Evolutionary conservation across 148 eudicot genomes (phyloP), one percentile per base, ranked within the genome.

Genomic region (Camellia granthamiana): DNA sequence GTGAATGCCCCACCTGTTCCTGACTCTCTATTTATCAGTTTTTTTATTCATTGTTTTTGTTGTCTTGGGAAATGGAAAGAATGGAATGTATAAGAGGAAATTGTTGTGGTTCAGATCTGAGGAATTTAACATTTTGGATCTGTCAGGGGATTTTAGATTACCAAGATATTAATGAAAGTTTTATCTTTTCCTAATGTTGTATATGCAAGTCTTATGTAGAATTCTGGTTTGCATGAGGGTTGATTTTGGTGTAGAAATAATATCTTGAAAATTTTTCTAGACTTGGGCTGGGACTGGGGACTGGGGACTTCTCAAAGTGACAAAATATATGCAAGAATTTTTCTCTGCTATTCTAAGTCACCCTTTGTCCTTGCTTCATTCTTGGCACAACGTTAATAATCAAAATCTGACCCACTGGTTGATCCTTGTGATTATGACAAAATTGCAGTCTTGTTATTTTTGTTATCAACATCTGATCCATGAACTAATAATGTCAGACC

Each of bases 401-500:
- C 38, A 0, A 61, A 16, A 21, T 61, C 59, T 55, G 12, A 55
- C 11, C 11, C 59, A 55, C 59, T 2, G 12, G 11, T 6, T 55
- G 59, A 6, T 7, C 59, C 59, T 12, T 47, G 56, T 71, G 30
- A 49, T 71, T 71, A 9, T 49, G 52, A 49, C 11, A 6, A 30
- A 74, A 15, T 44, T 70, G 41, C 21, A 7, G 62, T 42, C 6
- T 63, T 7, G 18, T 64, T 61, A 19, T 10, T 23, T 13, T 75
- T 44, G 15, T 76, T 59, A 5, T 74, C 74, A 18, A 58, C 43
- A 14, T 84, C 78, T 84, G 59, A 74, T 78, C 8, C 46, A 42
- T 68, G 79, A 55, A 69, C 63, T 74, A 69, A 77, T 75, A 81
- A 23, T 81, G 19, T 84, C 58, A 77, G 80, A 73, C 58, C 11